Evolutionary conservation across 2,329 filamentous ascomycete genomes (phyloP), one percentile per base, ranked within the genome.

Genomic region (Nemania diffusa): DNA sequence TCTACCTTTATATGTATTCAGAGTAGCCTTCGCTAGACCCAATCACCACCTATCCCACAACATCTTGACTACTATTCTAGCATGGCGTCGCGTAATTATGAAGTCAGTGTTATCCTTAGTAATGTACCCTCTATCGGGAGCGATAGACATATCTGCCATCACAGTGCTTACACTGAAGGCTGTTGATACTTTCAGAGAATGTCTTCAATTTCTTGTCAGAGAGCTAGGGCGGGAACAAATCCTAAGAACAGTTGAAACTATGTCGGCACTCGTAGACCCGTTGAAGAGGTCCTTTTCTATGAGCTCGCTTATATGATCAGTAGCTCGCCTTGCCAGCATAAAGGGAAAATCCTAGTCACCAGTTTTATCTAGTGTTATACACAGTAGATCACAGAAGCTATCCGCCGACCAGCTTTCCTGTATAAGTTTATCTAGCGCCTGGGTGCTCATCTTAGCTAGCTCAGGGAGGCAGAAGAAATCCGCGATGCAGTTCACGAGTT

Each of bases 401-500:
- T 50, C 40, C 29, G n/a, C 52, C 8, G 29, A 57, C 60, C 51
- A 62, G 3, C 29, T 2, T 3, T 50, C n/a, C 24, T 27, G 20
- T 5, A 3, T 48, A 58, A 44, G 48, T n/a, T 9, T 22, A 24
- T 59, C 37, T 15, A 55, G 26, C 17, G 8, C 51, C 20, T 24
- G n/a, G 27, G 11, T 26, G 15, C 44, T 37, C 53, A 48, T 32
- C 29, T 59, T 26, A 4, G 32, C 27, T 24, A 64, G 34, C 11
- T 6, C n/a, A 13, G 62, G 40, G 2, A 59, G 4, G n/a, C 6
- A 1, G 20, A 58, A 64, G 29, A 24, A 53, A 29, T 59, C 55
- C 4, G 62, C 53, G n/a, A 64, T 52, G 32, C 32, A 44, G 48
- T 52, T 59, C 22, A 52, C 37, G 13, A 26, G 46, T 52, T 32